Evolutionary conservation across 345 rosid species (phyloP).

Genomic region (Euphorbia lathyris): DNA sequence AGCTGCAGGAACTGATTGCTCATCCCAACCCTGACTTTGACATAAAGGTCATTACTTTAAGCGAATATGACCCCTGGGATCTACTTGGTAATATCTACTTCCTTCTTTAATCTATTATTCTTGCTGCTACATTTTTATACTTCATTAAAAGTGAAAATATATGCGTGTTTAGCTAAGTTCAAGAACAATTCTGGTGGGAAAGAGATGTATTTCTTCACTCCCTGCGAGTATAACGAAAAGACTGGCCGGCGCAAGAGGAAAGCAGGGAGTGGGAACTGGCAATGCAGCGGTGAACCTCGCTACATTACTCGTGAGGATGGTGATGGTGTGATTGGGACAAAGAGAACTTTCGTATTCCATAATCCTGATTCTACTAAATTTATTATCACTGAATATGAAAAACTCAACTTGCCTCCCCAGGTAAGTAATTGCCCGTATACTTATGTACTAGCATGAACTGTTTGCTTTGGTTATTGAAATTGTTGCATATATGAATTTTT

Average conservation of each 20-base stretch:
- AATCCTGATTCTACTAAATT: constrained; percentile 3
- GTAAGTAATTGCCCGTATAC: background rate
- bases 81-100: background rate
- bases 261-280: background rate
- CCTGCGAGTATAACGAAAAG: background rate
- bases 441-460: background rate
- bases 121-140: background rate
- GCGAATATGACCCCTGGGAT: background rate
- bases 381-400: background rate
- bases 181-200: background rate
- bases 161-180: background rate
- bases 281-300: background rate
- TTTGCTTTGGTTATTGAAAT: background rate
- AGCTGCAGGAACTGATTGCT: background rate
- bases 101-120: background rate
- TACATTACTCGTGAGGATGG: background rate
- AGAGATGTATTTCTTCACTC: background rate
- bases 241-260: background rate
- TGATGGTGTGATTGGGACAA: background rate
- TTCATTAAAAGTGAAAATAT: background rate
- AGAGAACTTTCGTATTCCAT: background rate
- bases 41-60: background rate
- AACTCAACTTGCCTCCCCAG: background rate
- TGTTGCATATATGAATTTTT: too few relatives aligned
- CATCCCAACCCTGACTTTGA: background rate